Base-by-base conservation (phyloP, 2,329 filamentous ascomycete species). In the Aspergillus unguis region DNA sequence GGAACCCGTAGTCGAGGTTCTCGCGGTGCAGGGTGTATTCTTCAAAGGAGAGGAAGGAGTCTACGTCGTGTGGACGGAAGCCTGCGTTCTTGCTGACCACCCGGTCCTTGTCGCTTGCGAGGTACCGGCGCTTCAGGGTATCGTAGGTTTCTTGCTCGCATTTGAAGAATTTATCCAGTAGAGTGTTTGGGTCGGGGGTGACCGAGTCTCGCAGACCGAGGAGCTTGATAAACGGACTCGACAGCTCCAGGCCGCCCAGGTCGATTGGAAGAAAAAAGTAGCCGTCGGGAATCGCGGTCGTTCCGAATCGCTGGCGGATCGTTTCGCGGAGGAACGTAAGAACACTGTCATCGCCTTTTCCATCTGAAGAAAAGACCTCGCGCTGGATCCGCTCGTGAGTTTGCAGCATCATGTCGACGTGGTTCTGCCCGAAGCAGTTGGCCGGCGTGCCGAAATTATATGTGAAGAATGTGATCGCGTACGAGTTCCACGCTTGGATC, bases 191-290 rank as follows among this genome's bases (percentile, higher is more conserved):
- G n/a, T 38, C 27, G 5, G 26, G 17, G 7, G 46, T 3, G 2
- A 57, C 28, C 6, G 52, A 40, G 10, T 54, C 55, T 1, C 52
- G 44, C 1, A 54, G 33, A 9, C 51, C 52, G 4, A 57, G 36
- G 17, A 57, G 43, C 3, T 44, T 47, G 27, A 57, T 50, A 28
- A 57, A 57, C 6, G 55, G 52, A 28, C 52, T 57, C 0, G 55
- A 57, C 1, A 57, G 32, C 29, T 57, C 55, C 0, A 57, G 52
- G 5, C 55, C 55, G 26, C 55, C 55, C 4, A 57, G 52, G 11
- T 57, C 55, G 8, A 54, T 57, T 1, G 55, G 55, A 4, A 57
- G 45, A 27, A 57, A 57, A 37, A 57, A 57, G 48, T 52, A 57
- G 2, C 55, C 55, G 27, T 57, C 55, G 1, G 51, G 51, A 17